These are phyloP conservation scores for Marasmius fiardii DNA, from an alignment of 1,284 basidiomycete genomes.

Conservation along the genomic window DNA sequence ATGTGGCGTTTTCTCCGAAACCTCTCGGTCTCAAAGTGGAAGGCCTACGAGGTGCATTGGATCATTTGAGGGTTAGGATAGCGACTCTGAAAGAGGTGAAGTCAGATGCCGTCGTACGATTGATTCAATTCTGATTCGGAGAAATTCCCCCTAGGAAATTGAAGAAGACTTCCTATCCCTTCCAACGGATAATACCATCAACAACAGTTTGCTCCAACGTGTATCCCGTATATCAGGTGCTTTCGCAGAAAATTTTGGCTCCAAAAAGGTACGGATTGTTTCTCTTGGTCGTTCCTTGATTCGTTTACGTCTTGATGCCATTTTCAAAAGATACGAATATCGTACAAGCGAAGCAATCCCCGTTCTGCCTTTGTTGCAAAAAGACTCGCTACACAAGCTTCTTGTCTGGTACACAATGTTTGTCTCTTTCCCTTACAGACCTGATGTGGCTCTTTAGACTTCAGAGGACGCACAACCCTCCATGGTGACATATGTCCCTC, in stretches of 20 bases:
- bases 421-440: background rate
- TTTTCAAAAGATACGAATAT: constrained; percentile 59
- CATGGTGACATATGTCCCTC: constrained; percentile 36
- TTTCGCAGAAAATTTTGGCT: constrained; percentile 49
- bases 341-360: constrained; percentile 38
- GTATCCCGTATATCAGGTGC: constrained; percentile 68
- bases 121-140: too few species aligned
- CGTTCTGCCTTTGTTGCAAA: constrained; percentile 38
- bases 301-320: too few species aligned
- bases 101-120: constrained; percentile 4
- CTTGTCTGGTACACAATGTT: constrained; percentile 42
- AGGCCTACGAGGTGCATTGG: constrained; percentile 49
- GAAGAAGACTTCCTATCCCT: constrained; percentile 45
- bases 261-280: constrained; percentile 38
- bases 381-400: constrained; percentile 47
- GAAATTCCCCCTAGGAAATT: constrained; percentile 37
- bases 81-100: constrained; percentile 47
- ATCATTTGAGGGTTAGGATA: constrained; percentile 42
- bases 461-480: constrained; percentile 19
- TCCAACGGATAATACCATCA: constrained; percentile 40
- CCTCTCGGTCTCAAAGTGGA: constrained; percentile 59
- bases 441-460: constrained; percentile 18
- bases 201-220: constrained; percentile 45
- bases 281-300: too few species aligned
- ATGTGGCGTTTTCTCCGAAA: constrained; percentile 51